Conservation (phyloP, 371 early-diverging fungal species). For the Blastocladiella emersonii region DNA sequence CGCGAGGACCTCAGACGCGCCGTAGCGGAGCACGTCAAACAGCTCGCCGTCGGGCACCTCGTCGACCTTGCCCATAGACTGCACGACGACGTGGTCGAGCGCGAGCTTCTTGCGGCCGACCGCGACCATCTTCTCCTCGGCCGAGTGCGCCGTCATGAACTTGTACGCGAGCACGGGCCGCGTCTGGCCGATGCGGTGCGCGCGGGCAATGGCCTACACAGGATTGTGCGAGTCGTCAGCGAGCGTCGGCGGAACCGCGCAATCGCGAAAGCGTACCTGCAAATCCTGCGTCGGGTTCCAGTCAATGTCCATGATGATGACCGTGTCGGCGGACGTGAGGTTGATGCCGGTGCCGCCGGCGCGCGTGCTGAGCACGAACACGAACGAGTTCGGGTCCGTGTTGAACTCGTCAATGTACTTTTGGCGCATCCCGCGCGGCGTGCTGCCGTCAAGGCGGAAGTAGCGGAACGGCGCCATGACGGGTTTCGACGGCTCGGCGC, state of each 20-base stretch:
- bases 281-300: constrained; percentile 87
- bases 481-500: neutral
- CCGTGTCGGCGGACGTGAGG: constrained; percentile 82
- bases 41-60: constrained; percentile 44
- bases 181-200: constrained; percentile 92
- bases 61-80: constrained; percentile 48
- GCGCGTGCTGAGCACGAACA: constrained; percentile 70
- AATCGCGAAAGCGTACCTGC: constrained; percentile 41
- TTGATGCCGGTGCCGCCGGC: constrained; percentile 94
- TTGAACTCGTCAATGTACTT: constrained; percentile 68
- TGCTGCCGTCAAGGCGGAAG: constrained; percentile 70
- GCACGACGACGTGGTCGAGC: constrained; percentile 71
- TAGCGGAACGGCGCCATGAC: constrained; percentile 18
- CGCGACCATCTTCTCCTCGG: constrained; percentile 65
- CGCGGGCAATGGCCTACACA: constrained; percentile 76
- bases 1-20: constrained; percentile 64
- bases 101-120: constrained; percentile 72
- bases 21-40: constrained; percentile 59
- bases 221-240: too few relatives aligned
- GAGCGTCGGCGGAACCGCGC: too few relatives aligned
- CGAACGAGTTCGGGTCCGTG: constrained; percentile 51
- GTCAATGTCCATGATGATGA: constrained; percentile 88
- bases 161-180: constrained; percentile 70
- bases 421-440: constrained; percentile 48
- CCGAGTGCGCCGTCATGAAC: constrained; percentile 63